Conservation (phyloP, 163 green algal genomes). For the Chlamydomonas reinhardtii region DNA sequence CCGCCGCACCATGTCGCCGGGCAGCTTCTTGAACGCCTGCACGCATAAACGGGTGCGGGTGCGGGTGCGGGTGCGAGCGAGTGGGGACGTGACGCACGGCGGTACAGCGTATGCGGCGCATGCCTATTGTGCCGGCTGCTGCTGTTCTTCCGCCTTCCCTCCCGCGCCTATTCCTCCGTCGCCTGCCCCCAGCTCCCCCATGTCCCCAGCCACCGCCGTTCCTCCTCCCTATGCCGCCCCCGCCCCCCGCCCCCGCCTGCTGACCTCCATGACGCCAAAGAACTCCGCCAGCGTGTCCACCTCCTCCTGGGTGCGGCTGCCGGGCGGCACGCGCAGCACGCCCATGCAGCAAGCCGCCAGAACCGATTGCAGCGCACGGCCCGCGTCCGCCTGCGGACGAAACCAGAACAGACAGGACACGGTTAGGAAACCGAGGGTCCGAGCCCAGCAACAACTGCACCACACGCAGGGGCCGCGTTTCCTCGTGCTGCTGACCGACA, state of each 20-base stretch:
- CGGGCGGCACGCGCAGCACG: constrained; percentile 47
- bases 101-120: no score
- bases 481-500: no score
- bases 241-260: neutral
- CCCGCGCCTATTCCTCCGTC: no score
- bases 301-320: constrained; percentile 45
- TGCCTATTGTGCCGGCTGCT: no score
- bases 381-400: neutral
- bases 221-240: neutral
- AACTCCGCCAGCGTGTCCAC: constrained; percentile 56
- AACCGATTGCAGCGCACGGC: constrained; percentile 47
- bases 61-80: neutral
- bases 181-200: no score
- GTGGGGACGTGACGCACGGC: neutral
- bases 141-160: no score
- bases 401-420: no score
- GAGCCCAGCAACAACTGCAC: no score
- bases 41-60: no score
- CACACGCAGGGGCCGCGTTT: no score
- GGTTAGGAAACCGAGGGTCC: no score
- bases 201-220: no score
- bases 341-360: constrained; percentile 46
- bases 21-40: constrained; percentile 59
- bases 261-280: constrained; percentile 57
- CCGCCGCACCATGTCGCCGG: constrained; percentile 28